These are phyloP conservation scores for Lactarius quietus DNA, from an alignment of 768 basidiomycete genomes.

Conservation along the genomic window DNA sequence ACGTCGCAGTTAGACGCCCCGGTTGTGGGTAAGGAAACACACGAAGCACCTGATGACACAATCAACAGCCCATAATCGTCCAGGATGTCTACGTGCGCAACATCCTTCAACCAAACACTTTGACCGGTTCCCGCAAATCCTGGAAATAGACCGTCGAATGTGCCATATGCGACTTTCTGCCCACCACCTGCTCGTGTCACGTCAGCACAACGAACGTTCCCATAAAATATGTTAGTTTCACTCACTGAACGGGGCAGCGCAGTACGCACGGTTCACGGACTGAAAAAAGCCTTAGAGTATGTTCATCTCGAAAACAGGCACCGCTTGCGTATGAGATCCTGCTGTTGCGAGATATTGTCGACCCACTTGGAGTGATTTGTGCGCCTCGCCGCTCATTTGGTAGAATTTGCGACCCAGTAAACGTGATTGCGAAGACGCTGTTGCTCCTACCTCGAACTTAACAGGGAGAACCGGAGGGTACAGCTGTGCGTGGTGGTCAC, in stretches of 20 bases:
- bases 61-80: constrained; percentile 95
- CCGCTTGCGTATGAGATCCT: no score
- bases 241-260: no score
- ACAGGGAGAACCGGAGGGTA: constrained; percentile 50
- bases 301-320: constrained; percentile 80
- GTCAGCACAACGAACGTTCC: no score
- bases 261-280: constrained; percentile 84
- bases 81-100: constrained; percentile 92
- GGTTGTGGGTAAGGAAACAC: no score
- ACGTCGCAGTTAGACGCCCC: not conserved
- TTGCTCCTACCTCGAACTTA: constrained; percentile 54
- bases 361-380: constrained; percentile 91
- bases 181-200: no score
- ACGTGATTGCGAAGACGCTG: constrained; percentile 88
- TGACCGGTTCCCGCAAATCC: constrained; percentile 83
- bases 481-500: constrained; percentile 39
- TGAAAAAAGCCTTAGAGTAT: constrained; percentile 86
- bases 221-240: no score
- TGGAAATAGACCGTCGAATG: constrained; percentile 88
- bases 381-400: constrained; percentile 78
- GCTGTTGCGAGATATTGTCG: constrained; percentile 86
- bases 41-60: constrained; percentile 87
- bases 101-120: constrained; percentile 85
- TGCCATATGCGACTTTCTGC: no score
- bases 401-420: constrained; percentile 93